phyloP scores from a whole-genome alignment of 2,329 filamentous ascomycete species.

The Ascochyta pisi region DNA sequence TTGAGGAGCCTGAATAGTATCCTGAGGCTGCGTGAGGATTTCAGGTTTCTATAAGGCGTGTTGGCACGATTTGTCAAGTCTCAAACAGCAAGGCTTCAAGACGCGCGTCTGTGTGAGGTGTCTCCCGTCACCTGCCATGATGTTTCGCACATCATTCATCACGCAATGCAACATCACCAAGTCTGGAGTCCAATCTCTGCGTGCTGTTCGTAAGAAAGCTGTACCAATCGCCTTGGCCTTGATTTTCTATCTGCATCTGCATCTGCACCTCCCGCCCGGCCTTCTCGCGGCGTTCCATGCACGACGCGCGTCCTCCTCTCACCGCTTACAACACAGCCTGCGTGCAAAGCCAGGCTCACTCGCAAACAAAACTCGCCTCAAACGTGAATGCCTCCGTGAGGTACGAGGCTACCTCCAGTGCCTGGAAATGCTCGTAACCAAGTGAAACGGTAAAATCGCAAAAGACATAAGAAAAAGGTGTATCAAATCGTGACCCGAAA shows the following conservation, averaged over 20 bases:
- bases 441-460: constrained; percentile 16
- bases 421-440: constrained; percentile 36
- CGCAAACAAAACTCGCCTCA: constrained; percentile 9
- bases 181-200: neutral
- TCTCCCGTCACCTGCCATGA: constrained; percentile 2
- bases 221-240: constrained; percentile 24
- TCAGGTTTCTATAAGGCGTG: neutral
- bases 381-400: constrained; percentile 27
- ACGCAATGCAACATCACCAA: constrained; percentile 7
- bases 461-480: constrained; percentile 39
- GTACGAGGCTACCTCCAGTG: constrained; percentile 20
- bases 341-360: constrained; percentile 16
- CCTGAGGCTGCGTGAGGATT: neutral
- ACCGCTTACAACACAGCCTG: constrained; percentile 25
- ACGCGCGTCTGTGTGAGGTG: constrained; percentile 13
- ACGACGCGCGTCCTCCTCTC: constrained; percentile 33
- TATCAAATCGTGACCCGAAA: constrained; percentile 31
- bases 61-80: neutral
- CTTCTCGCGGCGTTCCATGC: constrained; percentile 14
- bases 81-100: constrained; percentile 3
- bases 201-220: constrained; percentile 7
- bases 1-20: neutral
- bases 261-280: neutral
- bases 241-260: constrained; percentile 22
- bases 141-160: constrained; percentile 10